Evolutionary conservation across 345 rosid genomes (phyloP).

Genomic region (Schrenkiella parvula): DNA sequence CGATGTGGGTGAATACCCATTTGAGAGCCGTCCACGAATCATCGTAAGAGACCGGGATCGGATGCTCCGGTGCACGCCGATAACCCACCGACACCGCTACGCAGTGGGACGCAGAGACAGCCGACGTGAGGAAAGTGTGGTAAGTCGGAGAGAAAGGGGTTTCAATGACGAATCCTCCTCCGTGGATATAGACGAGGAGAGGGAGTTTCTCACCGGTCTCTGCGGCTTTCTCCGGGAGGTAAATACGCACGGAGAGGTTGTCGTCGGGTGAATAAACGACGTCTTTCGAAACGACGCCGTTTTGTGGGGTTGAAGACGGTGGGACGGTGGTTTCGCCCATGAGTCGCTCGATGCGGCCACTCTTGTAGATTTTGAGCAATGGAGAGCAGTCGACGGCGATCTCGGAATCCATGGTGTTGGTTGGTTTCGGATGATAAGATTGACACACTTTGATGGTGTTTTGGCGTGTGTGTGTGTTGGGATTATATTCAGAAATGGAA

Average conservation of each 20-base stretch:
- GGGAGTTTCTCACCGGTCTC: constrained; percentile 37
- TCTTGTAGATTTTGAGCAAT: constrained; percentile 33
- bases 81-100: constrained; percentile 49
- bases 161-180: constrained; percentile 48
- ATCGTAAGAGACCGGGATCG: constrained; percentile 45
- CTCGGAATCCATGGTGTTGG: constrained; percentile 29
- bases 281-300: constrained; percentile 42
- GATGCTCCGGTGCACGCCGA: constrained; percentile 64
- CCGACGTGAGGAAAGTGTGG: constrained; percentile 31
- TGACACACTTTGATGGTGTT: background rate
- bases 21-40: constrained; percentile 55
- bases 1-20: constrained; percentile 52
- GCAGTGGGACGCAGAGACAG: constrained; percentile 35
- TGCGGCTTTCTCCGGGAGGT: constrained; percentile 31
- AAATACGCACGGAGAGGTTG: constrained; percentile 35
- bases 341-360: constrained; percentile 51
- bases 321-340: constrained; percentile 34
- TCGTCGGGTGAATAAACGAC: constrained; percentile 31
- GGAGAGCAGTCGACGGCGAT: constrained; percentile 37
- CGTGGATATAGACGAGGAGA: constrained; percentile 52
- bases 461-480: background rate
- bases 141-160: constrained; percentile 39
- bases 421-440: background rate
- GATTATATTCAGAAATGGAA: background rate
- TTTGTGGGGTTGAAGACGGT: constrained; percentile 33